Conservation (phyloP, 169 alveolate species). For the Babesia ovata region DNA sequence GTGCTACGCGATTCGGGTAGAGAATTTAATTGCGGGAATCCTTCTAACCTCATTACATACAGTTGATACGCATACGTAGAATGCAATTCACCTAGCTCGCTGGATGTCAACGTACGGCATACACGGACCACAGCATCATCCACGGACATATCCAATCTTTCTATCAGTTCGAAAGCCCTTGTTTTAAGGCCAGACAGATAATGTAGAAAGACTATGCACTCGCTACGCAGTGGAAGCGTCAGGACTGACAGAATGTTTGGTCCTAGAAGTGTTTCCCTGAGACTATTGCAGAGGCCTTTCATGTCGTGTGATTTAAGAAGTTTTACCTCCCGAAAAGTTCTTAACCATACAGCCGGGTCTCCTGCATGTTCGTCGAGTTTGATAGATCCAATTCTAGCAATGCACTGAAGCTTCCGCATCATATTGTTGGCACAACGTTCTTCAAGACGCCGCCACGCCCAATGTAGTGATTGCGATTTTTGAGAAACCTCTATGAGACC, state of each 20-base stretch:
- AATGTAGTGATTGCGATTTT: not conserved
- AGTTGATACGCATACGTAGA: constrained; percentile 30
- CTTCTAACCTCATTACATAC: constrained; percentile 9
- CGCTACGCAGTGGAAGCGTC: constrained; percentile 17
- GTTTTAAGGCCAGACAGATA: constrained; percentile 30
- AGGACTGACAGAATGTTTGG: constrained; percentile 12
- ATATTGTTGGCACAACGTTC: not conserved
- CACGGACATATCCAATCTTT: not conserved
- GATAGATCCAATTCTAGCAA: constrained; percentile 1
- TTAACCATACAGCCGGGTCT: not conserved
- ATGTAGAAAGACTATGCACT: constrained; percentile 21
- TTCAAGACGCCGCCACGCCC: constrained; percentile 8
- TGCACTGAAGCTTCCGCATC: not conserved
- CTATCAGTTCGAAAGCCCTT: constrained; percentile 17
- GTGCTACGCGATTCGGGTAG: not conserved
- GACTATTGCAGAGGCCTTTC: not conserved
- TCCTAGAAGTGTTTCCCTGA: not conserved
- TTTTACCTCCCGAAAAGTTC: not conserved
- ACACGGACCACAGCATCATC: constrained; percentile 21
- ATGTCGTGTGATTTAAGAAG: not conserved
- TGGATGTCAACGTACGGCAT: not conserved
- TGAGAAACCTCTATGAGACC: constrained; percentile 3
- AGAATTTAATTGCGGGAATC: constrained; percentile 1
- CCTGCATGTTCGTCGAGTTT: not conserved
- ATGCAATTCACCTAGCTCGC: constrained; percentile 11